Evolutionary conservation across 805 yeast genomes (phyloP).

Genomic region (Dipodascus albidus): DNA sequence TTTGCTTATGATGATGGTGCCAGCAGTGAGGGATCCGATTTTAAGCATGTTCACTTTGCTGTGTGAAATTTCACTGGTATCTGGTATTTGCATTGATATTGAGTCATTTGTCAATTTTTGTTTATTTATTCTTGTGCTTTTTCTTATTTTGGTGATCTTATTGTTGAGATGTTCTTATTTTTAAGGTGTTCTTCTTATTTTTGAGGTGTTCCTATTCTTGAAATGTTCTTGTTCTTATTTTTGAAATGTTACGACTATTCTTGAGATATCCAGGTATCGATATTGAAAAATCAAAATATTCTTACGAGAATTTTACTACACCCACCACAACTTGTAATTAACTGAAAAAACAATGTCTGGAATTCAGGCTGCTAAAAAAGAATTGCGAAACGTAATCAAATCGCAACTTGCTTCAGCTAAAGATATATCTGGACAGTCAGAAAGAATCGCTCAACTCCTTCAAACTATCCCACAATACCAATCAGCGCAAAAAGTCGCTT

Average conservation of each 20-base stretch:
- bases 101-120: not conserved
- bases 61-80: not conserved
- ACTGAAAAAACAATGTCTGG: not conserved
- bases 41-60: not conserved
- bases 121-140: too few relatives aligned
- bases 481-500: conserved; percentile 40
- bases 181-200: too few relatives aligned
- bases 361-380: not conserved
- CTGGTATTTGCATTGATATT: not conserved
- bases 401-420: not conserved
- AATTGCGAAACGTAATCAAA: not conserved
- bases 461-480: conserved; percentile 28
- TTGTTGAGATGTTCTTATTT: too few relatives aligned
- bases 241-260: too few relatives aligned
- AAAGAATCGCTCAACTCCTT: conserved; percentile 10
- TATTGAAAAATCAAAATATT: too few relatives aligned
- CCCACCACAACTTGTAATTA: too few relatives aligned
- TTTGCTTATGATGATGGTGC: not conserved
- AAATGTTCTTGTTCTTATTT: too few relatives aligned
- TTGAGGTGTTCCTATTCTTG: too few relatives aligned
- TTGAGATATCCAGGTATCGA: too few relatives aligned
- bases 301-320: too few relatives aligned
- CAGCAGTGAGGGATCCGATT: not conserved
- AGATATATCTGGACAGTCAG: conserved; percentile 5
- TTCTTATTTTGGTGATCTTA: too few relatives aligned